These are phyloP conservation scores for Agapanthus africanus DNA, from an alignment of 106 monocot species.

Conservation along the genomic window DNA sequence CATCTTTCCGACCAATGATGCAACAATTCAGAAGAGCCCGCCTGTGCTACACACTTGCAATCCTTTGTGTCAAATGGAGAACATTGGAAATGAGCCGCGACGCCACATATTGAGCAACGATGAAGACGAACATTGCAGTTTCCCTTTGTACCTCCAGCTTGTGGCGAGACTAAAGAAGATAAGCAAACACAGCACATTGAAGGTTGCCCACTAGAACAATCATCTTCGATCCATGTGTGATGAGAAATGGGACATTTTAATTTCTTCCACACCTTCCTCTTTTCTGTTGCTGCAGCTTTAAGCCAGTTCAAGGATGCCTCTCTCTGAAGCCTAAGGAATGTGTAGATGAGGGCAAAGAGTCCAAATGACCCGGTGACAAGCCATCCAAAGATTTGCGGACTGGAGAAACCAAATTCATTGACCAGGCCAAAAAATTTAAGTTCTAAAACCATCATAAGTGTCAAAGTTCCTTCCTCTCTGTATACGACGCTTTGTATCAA, in stretches of 20 bases:
- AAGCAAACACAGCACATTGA: conserved; percentile 82
- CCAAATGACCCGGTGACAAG: conserved; percentile 59
- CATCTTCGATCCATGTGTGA: conserved; percentile 67
- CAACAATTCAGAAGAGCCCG: conserved; percentile 49
- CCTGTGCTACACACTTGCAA: conserved; percentile 76
- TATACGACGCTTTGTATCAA: background rate
- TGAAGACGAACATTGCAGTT: conserved; percentile 16
- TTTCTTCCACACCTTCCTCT: conserved; percentile 55
- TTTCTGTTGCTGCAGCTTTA: conserved; percentile 76
- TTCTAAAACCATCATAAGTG: conserved; percentile 13
- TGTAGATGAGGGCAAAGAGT: conserved; percentile 48
- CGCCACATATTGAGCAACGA: conserved; percentile 66
- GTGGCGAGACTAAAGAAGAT: conserved; percentile 43
- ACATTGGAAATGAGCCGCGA: conserved; percentile 63
- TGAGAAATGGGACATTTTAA: conserved; percentile 47
- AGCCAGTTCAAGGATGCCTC: conserved; percentile 67
- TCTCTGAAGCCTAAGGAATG: conserved; percentile 62
- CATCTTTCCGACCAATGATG: conserved; percentile 93
- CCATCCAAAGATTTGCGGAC: conserved; percentile 15
- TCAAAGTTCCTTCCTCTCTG: background rate
- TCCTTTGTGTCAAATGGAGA: conserved; percentile 49
- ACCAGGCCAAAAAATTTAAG: conserved; percentile 1
- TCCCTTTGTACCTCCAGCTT: conserved; percentile 16
- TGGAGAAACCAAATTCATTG: conserved; percentile 11
- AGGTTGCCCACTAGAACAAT: conserved; percentile 22